A percentile compares a stretch with the other conserved stretches of the same genome.
Evolutionary conservation across 2,329 filamentous ascomycete species (phyloP).

Genomic region (Aureobasidium namibiae): DNA sequence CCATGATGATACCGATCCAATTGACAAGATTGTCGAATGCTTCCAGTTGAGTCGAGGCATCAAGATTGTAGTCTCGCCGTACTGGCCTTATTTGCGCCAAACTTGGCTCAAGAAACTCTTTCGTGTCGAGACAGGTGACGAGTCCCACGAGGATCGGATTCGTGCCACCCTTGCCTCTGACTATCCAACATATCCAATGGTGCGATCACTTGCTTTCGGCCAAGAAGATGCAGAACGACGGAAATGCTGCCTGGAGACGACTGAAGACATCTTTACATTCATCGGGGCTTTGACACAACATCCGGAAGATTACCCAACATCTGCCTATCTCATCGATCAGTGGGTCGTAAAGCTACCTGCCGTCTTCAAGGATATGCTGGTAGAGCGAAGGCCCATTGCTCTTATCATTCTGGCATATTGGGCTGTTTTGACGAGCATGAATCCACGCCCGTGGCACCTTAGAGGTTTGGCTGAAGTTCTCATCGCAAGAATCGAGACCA

Average conservation of each 20-base stretch:
- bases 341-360: background rate
- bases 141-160: background rate
- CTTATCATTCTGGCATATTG: conserved; percentile 10
- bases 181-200: background rate
- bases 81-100: background rate
- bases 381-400: background rate
- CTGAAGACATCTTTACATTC: conserved; percentile 5
- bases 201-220: background rate
- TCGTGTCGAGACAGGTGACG: too few relatives aligned
- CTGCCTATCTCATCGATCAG: background rate
- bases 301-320: background rate
- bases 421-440: background rate
- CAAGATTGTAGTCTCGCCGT: background rate
- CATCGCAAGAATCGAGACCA: background rate
- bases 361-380: conserved; percentile 1
- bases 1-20: background rate
- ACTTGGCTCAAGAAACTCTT: background rate
- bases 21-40: conserved; percentile 10
- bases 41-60: conserved; percentile 10
- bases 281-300: background rate
- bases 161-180: background rate
- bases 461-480: background rate
- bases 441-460: background rate
- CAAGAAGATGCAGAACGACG: conserved; percentile 1
- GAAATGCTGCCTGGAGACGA: background rate